Evolutionary conservation across 164 flowering plant species (phyloP), one percentile per base, ranked within the genome.

Genomic region (Litsea cubeba): DNA sequence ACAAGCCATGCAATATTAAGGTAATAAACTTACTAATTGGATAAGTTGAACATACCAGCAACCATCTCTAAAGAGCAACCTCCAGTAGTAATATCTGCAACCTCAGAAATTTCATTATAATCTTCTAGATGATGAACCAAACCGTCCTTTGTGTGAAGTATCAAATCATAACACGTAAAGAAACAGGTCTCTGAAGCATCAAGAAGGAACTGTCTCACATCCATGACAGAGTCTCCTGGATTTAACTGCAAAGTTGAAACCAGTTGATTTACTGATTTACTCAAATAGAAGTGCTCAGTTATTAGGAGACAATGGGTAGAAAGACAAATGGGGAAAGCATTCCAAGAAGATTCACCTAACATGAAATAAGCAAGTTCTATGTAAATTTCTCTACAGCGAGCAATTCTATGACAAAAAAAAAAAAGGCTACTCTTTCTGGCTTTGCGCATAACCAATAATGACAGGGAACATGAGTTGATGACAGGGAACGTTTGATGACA

Each of bases 171-270:
- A 83, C 97, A 92, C 1, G 99, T 96, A 76, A 90, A 80, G 80
- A 82, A 94, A 78, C 98, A 94, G 35, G 99, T 94, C 78, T 94
- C 97, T 8, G 97, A 91, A 69, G 98, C 97, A 84, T 96, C 99
- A 82, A 94, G 97, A 81, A 96, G 97, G 81, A 96, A 96, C 75
- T 94, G 99, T 74, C 97, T 83, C 81, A 94, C 83, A 78, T 96
- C 99, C 99, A 96, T 91, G 7, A 94, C 97, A 62, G 98, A 90
- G 83, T 96, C 99, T 69, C 97, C 97, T n/a, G 98, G 98, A 77
- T 87, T 96, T 81, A 94, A 84, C 98, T 94, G 91, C 76, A 83
- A 25, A 62, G 65, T 22, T 32, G 74, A 79, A 23, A 28, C 40
- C 23, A 78, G 74, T 30, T 40, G 35, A 40, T 40, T 40, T 40